These are phyloP conservation scores for Starmerella floricola DNA, from an alignment of 805 yeast genomes.

Conservation along the genomic window DNA sequence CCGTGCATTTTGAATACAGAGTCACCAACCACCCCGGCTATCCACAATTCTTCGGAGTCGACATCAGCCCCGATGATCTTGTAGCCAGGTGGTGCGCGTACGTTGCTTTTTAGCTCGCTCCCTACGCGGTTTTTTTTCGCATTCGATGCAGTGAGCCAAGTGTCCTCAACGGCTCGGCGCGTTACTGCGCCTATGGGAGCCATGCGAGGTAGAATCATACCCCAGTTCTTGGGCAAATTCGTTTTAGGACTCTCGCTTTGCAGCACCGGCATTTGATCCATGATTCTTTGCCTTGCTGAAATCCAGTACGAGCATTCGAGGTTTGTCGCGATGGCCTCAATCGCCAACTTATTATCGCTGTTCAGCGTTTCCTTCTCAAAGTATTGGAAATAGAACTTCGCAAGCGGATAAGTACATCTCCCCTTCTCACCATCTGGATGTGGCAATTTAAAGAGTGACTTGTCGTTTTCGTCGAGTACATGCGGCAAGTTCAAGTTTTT, in stretches of 20 bases:
- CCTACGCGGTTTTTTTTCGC: constrained; percentile 80
- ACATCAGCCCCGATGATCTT: constrained; percentile 97
- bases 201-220: constrained; percentile 72
- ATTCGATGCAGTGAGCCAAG: constrained; percentile 96
- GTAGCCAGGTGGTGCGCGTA: constrained; percentile 80
- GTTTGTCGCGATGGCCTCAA: constrained; percentile 64
- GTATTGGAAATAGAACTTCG: constrained; percentile 57
- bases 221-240: constrained; percentile 31
- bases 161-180: constrained; percentile 88
- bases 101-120: constrained; percentile 79
- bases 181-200: constrained; percentile 95
- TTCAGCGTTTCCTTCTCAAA: constrained; percentile 65
- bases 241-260: background rate
- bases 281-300: constrained; percentile 74
- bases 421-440: constrained; percentile 72
- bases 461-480: constrained; percentile 16
- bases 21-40: constrained; percentile 90
- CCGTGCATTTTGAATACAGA: constrained; percentile 83
- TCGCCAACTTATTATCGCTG: constrained; percentile 61
- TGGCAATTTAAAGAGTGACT: constrained; percentile 53
- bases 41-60: constrained; percentile 97
- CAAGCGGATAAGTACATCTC: constrained; percentile 62
- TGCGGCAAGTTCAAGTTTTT: constrained; percentile 30
- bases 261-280: constrained; percentile 73
- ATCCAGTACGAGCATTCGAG: constrained; percentile 86